These are phyloP conservation scores for Austroboletus festivus DNA, from an alignment of 768 basidiomycete genomes.

Conservation along the genomic window DNA sequence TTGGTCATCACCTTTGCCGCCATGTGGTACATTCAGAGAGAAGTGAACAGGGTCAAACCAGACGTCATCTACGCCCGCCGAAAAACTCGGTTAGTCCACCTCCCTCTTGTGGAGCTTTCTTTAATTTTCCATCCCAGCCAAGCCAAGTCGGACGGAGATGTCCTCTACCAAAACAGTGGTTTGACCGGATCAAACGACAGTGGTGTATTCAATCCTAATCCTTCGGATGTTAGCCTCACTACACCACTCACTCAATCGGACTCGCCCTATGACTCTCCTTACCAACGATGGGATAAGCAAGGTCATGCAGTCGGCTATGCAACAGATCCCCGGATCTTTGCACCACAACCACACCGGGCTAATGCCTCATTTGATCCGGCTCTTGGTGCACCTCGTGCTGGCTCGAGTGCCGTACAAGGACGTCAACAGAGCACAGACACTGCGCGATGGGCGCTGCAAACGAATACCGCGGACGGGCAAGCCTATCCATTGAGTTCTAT, in stretches of 20 bases:
- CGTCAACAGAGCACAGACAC: conserved; percentile 31
- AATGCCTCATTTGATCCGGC: conserved; percentile 14
- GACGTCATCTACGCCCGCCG: conserved; percentile 65
- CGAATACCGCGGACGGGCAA: conserved; percentile 26
- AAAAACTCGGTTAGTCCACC: conserved; percentile 56
- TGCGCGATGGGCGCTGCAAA: conserved; percentile 29
- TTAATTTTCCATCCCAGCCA: conserved; percentile 39
- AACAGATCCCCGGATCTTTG: conserved; percentile 43
- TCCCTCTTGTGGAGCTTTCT: background rate
- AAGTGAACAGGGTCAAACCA: conserved; percentile 70
- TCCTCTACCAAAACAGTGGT: conserved; percentile 30
- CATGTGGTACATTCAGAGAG: conserved; percentile 78
- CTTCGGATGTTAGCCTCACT: conserved; percentile 43
- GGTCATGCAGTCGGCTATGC: conserved; percentile 50
- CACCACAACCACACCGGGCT: conserved; percentile 46
- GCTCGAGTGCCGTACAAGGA: conserved; percentile 3
- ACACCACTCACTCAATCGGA: conserved; percentile 25
- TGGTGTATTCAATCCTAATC: conserved; percentile 35
- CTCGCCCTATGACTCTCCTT: conserved; percentile 28
- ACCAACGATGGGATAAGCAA: conserved; percentile 52
- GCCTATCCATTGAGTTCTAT: conserved; percentile 23
- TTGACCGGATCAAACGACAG: conserved; percentile 29
- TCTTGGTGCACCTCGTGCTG: conserved; percentile 7
- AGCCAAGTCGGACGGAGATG: conserved; percentile 43
- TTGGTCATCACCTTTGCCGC: conserved; percentile 69